Percentiles rank a stretch among this genome's conserved stretches.
These are phyloP conservation scores for Nitzschia sp. DNA, from an alignment of 108 stramenopile genomes.

Conservation along the genomic window DNA sequence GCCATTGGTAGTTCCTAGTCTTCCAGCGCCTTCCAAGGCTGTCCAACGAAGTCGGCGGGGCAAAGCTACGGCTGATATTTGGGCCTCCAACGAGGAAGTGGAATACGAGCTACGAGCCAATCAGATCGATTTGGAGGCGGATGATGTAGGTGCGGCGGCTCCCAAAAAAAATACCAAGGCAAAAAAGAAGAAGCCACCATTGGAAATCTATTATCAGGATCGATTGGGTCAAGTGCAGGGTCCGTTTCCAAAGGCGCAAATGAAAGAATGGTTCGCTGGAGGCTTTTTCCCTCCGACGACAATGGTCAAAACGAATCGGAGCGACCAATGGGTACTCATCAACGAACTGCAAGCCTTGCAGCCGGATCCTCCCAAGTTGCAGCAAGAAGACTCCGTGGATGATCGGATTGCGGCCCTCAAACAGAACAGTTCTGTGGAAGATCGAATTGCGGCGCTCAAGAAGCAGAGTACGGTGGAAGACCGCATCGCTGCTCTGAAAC, in stretches of 20 bases:
- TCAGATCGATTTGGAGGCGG: slow-evolving; percentile 54
- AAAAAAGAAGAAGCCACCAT: slow-evolving; percentile 34
- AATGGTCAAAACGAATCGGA: slow-evolving; percentile 30
- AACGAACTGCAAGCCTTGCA: slow-evolving; percentile 24
- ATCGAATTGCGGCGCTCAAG: slow-evolving; percentile 38
- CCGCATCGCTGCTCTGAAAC: slow-evolving; percentile 30
- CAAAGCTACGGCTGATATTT: slow-evolving; percentile 57
- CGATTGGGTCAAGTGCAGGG: slow-evolving; percentile 68
- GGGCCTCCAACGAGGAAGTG: slow-evolving; percentile 87
- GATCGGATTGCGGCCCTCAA: slow-evolving; percentile 35
- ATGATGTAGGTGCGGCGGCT: slow-evolving; percentile 17
- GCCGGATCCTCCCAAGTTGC: slow-evolving; percentile 5
- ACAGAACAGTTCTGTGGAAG: slow-evolving; percentile 22
- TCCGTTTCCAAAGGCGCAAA: slow-evolving; percentile 61
- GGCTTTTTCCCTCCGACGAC: slow-evolving; percentile 61
- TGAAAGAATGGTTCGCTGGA: slow-evolving; percentile 63
- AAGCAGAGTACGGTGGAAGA: slow-evolving; percentile 20
- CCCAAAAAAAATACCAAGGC: slow-evolving; percentile 21
- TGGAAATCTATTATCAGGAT: slow-evolving; percentile 72
- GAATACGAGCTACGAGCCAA: slow-evolving; percentile 63
- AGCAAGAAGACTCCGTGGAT: slow-evolving; percentile 11
- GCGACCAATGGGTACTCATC: slow-evolving; percentile 27
- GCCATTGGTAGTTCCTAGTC: slow-evolving; percentile 30
- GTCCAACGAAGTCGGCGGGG: slow-evolving; percentile 44
- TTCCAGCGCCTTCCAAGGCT: slow-evolving; percentile 65